Conservation (phyloP, 2,329 filamentous ascomycete genomes). For the Colletotrichum falcatum region DNA sequence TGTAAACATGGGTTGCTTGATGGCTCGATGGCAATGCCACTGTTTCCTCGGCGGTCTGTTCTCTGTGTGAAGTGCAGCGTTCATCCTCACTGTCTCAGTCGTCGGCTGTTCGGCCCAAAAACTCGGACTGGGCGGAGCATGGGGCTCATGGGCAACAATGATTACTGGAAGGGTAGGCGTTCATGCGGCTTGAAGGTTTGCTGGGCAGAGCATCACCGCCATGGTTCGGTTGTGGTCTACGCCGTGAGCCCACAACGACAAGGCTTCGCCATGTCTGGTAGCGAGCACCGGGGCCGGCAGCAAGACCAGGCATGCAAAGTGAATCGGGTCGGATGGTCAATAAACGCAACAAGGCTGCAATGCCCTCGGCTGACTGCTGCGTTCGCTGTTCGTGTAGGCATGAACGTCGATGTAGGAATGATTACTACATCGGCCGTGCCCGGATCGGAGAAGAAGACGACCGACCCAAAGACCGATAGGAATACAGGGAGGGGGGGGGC, state of each 20-base stretch:
- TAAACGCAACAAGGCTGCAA: neutral
- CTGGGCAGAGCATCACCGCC: constrained; percentile 9
- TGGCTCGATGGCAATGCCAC: constrained; percentile 30
- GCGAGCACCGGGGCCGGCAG: neutral
- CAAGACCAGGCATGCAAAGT: neutral
- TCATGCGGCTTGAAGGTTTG: constrained; percentile 28
- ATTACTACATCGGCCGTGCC: constrained; percentile 11
- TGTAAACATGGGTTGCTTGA: constrained; percentile 34
- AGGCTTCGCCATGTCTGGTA: constrained; percentile 14
- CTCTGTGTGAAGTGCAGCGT: constrained; percentile 32
- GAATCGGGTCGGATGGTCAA: neutral
- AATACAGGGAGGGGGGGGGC: constrained; percentile 5
- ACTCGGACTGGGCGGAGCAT: constrained; percentile 12
- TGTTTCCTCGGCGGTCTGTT: constrained; percentile 31
- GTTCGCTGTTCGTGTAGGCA: constrained; percentile 8
- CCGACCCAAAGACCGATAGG: constrained; percentile 10
- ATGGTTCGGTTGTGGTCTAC: constrained; percentile 3
- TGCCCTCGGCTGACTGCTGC: constrained; percentile 18
- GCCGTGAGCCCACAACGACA: neutral
- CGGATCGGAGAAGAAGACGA: constrained; percentile 6
- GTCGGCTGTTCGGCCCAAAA: constrained; percentile 31
- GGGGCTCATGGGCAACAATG: constrained; percentile 9
- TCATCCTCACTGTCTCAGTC: constrained; percentile 24
- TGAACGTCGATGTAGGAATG: constrained; percentile 1
- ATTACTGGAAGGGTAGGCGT: constrained; percentile 9